Evolutionary conservation across 257 asterid species (phyloP).

Genomic region (Petrea volubilis): DNA sequence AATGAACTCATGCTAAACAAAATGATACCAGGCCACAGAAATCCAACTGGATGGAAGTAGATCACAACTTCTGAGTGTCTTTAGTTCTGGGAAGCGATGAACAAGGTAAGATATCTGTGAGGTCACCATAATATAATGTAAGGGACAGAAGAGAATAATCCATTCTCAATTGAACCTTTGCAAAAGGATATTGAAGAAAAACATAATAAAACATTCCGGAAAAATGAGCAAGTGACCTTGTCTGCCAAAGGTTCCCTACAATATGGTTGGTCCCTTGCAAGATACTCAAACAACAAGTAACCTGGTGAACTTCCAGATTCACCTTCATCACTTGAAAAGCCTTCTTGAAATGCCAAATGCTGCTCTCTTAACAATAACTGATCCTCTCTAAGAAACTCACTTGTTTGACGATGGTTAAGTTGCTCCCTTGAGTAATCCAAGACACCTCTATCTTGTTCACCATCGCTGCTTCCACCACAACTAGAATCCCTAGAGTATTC

Average conservation of each 20-base stretch:
- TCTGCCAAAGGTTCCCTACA: conserved; percentile 80
- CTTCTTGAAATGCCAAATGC: conserved; percentile 51
- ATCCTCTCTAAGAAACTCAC: conserved; percentile 36
- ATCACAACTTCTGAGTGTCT: conserved; percentile 79
- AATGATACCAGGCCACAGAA: conserved; percentile 85
- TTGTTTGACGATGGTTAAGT: conserved; percentile 28
- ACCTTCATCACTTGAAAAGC: conserved; percentile 88
- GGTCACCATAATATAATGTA: not conserved
- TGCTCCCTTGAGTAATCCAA: conserved; percentile 41
- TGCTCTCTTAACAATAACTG: conserved; percentile 38
- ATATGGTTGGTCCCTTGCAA: conserved; percentile 70
- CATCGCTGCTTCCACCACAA: conserved; percentile 91
- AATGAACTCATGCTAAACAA: not conserved
- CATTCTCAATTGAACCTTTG: not conserved
- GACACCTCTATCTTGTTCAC: conserved; percentile 64
- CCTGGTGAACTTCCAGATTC: conserved; percentile 76
- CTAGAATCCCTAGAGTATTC: conserved; percentile 76
- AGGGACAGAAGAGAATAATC: conserved; percentile 10
- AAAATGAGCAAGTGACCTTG: conserved; percentile 33
- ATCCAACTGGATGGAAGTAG: conserved; percentile 82
- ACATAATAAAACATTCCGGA: not conserved
- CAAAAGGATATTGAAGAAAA: not conserved
- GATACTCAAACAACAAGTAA: conserved; percentile 74
- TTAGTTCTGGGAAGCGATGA: conserved; percentile 61
- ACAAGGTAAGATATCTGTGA: conserved; percentile 69